Percentiles rank a stretch among this genome's conserved stretches.
phyloP scores from a whole-genome alignment of 75 land plant species.

The Ceratopteris richardii region DNA sequence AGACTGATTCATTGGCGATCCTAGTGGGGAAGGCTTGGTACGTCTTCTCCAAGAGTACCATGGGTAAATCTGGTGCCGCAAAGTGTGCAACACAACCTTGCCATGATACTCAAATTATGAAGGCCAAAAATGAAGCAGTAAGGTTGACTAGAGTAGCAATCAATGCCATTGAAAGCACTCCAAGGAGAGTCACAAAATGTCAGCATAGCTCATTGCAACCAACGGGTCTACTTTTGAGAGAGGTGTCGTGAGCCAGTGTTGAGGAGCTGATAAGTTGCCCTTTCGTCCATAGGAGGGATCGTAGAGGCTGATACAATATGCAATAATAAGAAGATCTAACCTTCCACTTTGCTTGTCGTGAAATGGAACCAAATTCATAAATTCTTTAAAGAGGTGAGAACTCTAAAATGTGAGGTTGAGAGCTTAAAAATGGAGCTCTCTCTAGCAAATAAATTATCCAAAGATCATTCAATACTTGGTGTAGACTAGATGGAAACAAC shows the following conservation, averaged over 20 bases:
- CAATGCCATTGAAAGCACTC: slow-evolving; percentile 22
- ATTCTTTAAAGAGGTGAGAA: neutral
- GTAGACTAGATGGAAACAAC: too few relatives aligned
- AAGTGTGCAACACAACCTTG: too few relatives aligned
- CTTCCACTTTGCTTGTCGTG: slow-evolving; percentile 27
- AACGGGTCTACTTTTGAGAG: neutral
- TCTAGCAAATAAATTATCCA: too few relatives aligned
- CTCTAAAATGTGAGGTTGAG: too few relatives aligned
- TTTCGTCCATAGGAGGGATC: neutral
- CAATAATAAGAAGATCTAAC: too few relatives aligned
- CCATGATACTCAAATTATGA: too few relatives aligned
- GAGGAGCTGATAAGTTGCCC: neutral
- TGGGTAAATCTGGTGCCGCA: too few relatives aligned
- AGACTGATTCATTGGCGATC: too few relatives aligned
- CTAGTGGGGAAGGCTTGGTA: too few relatives aligned
- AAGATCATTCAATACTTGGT: too few relatives aligned
- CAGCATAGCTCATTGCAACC: slow-evolving; percentile 7
- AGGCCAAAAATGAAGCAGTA: slow-evolving; percentile 37
- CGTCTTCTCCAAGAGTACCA: too few relatives aligned
- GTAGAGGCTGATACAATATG: slow-evolving; percentile 35
- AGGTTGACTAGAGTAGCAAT: slow-evolving; percentile 40
- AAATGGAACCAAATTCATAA: slow-evolving; percentile 17
- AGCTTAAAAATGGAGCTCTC: too few relatives aligned
- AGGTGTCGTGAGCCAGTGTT: neutral
- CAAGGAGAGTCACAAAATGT: slow-evolving; percentile 32